Evolutionary conservation across 345 rosid genomes (phyloP).

Genomic region (Acer saccharum): DNA sequence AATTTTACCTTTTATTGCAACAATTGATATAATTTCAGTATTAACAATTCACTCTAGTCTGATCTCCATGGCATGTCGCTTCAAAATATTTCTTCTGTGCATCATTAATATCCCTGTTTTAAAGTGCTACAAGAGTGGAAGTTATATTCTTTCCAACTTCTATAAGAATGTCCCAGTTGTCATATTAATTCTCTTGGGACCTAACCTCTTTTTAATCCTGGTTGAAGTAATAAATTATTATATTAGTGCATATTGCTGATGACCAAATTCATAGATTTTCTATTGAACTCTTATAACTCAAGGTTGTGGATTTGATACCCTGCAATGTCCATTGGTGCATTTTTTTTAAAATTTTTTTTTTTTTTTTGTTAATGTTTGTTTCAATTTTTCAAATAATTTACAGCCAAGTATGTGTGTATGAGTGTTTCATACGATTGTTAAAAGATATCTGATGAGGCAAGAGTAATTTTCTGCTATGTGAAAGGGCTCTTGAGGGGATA

Average conservation of each 20-base stretch:
- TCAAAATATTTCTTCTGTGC: background rate
- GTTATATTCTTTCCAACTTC: background rate
- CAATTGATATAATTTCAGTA: background rate
- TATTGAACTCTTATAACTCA: conserved; percentile 3
- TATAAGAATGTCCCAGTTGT: background rate
- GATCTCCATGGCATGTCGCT: background rate
- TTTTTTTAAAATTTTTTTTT: background rate
- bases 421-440: background rate
- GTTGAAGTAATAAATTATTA: background rate
- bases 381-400: background rate
- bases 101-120: background rate
- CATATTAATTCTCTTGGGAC: background rate
- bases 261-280: background rate
- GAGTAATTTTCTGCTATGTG: background rate
- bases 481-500: background rate
- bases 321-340: background rate
- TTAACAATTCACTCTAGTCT: background rate
- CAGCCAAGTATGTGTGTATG: background rate
- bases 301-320: background rate
- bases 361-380: background rate
- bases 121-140: background rate
- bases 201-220: too few species aligned
- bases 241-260: background rate
- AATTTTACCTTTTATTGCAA: background rate
- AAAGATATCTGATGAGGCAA: background rate